Evolutionary conservation across 305 asterid species (phyloP).

Genomic region (Fraxinus dipetala): DNA sequence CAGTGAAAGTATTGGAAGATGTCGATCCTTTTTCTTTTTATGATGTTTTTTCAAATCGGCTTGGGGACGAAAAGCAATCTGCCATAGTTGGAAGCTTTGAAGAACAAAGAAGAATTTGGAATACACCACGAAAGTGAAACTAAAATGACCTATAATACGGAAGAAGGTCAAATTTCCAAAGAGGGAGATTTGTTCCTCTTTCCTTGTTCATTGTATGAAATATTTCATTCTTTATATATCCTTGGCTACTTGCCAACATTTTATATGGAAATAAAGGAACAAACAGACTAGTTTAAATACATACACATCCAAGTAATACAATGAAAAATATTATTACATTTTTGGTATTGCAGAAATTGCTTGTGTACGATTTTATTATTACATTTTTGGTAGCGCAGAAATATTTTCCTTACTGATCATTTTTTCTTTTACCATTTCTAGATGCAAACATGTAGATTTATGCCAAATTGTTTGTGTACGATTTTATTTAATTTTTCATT

Average conservation of each 20-base stretch:
- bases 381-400: not conserved
- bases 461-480: not conserved
- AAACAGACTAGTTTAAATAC: not conserved
- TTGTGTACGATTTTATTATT: not conserved
- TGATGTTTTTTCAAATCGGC: conserved; percentile 41
- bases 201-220: not conserved
- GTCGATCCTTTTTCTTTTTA: conserved; percentile 47
- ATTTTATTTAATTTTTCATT: no score
- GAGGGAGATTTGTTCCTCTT: not conserved
- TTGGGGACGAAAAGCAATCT: conserved; percentile 51
- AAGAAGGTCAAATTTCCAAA: not conserved
- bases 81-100: conserved; percentile 72
- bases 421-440: not conserved
- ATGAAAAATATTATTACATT: not conserved
- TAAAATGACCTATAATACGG: not conserved
- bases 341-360: not conserved
- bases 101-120: conserved; percentile 62
- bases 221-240: not conserved
- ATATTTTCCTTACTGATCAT: not conserved
- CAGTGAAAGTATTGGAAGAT: conserved; percentile 49
- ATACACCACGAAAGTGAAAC: conserved; percentile 27
- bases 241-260: not conserved
- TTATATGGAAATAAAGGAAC: not conserved
- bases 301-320: not conserved
- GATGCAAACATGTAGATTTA: not conserved